Conservation (phyloP, 345 rosid genomes). For the Capsella bursapastoris region DNA sequence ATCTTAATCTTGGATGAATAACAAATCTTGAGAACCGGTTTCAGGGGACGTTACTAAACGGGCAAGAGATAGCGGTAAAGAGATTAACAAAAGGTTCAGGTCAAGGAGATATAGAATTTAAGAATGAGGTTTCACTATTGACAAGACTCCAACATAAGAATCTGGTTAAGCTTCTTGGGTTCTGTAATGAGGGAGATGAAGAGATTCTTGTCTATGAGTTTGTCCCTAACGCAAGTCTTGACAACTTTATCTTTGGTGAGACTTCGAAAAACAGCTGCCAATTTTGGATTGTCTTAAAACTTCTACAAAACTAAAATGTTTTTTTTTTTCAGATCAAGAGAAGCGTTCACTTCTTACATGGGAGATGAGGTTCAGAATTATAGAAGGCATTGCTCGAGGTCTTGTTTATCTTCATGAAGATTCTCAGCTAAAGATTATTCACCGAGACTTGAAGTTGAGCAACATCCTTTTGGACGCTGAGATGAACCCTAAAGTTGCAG, state of each 20-base stretch:
- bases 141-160: conserved; percentile 59
- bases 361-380: conserved; percentile 35
- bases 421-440: conserved; percentile 40
- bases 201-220: conserved; percentile 55
- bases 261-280: background rate
- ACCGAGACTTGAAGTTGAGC: conserved; percentile 40
- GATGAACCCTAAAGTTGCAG: conserved; percentile 46
- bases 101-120: conserved; percentile 55
- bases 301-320: background rate
- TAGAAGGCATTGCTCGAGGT: conserved; percentile 43
- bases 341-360: conserved; percentile 36
- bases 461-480: conserved; percentile 42
- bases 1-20: background rate
- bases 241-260: conserved; percentile 48
- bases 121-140: conserved; percentile 52
- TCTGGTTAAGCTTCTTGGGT: conserved; percentile 56
- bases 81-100: conserved; percentile 43
- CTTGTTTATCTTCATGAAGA: conserved; percentile 46
- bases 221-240: conserved; percentile 50
- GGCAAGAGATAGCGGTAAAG: conserved; percentile 54
- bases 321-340: conserved; percentile 23
- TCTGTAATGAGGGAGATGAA: conserved; percentile 47
- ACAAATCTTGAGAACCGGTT: background rate
- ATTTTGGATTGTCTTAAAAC: background rate
- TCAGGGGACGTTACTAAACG: conserved; percentile 50